phyloP scores from a whole-genome alignment of 192 early-diverging fungal species.

The Coemansia sp. region DNA sequence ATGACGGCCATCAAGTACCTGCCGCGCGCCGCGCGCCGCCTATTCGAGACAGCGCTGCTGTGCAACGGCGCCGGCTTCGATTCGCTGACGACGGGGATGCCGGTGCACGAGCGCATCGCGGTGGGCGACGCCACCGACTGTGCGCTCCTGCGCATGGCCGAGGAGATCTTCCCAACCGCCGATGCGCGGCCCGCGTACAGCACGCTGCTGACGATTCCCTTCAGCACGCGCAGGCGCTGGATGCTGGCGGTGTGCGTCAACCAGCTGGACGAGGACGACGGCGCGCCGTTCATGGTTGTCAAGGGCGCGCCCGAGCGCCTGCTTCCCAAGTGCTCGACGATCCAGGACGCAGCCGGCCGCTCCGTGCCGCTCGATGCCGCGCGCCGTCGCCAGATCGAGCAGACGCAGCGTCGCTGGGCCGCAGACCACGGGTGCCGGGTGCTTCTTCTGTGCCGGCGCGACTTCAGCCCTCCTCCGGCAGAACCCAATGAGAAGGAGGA shows the following conservation, averaged over 20 bases:
- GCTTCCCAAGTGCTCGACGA: constrained; percentile 53
- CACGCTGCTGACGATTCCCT: constrained; percentile 59
- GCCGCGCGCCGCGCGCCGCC: constrained; percentile 17
- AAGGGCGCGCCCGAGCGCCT: constrained; percentile 84
- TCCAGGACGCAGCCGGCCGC: constrained; percentile 43
- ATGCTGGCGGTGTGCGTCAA: constrained; percentile 49
- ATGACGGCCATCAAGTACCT: constrained; percentile 1
- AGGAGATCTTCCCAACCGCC: constrained; percentile 18
- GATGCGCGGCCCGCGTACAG: constrained; percentile 10
- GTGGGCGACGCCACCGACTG: constrained; percentile 86
- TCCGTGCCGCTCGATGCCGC: constrained; percentile 43
- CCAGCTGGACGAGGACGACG: constrained; percentile 11
- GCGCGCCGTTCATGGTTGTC: constrained; percentile 56
- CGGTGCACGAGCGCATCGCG: constrained; percentile 60
- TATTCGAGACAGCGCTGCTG: constrained; percentile 55
- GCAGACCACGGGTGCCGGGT: constrained; percentile 59
- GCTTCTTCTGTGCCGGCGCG: constrained; percentile 48
- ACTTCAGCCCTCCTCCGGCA: constrained; percentile 3
- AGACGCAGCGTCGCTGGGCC: constrained; percentile 59
- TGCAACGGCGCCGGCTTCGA: constrained; percentile 75
- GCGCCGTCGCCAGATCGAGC: constrained; percentile 27
- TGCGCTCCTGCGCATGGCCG: constrained; percentile 73
- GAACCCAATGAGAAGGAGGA: no score
- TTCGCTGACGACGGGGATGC: constrained; percentile 38
- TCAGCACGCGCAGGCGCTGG: constrained; percentile 76